phyloP scores from a whole-genome alignment of 1,284 basidiomycete genomes.

The Moesziomyces antarcticus region DNA sequence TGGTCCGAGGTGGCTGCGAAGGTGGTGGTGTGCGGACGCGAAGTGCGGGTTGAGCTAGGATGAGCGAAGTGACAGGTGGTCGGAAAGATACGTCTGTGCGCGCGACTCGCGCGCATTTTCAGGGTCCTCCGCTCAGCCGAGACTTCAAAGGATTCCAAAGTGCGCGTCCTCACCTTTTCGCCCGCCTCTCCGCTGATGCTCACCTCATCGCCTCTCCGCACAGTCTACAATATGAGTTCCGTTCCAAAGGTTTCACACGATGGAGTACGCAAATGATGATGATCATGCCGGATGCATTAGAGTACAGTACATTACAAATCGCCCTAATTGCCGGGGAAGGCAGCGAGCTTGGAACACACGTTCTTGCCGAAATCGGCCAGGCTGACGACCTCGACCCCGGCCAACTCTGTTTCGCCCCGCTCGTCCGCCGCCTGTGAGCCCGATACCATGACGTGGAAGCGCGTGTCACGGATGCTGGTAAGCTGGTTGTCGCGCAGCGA shows the following conservation, averaged over 20 bases:
- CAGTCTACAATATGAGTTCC: too few relatives aligned
- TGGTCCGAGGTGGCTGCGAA: too few relatives aligned
- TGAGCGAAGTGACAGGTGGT: neutral
- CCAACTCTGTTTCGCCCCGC: slow-evolving; percentile 14
- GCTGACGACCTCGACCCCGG: slow-evolving; percentile 25
- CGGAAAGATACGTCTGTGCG: neutral
- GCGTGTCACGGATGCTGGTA: slow-evolving; percentile 1
- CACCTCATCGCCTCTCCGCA: too few relatives aligned
- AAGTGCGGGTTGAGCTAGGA: too few relatives aligned
- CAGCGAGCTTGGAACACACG: slow-evolving; percentile 16
- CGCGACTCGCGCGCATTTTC: neutral
- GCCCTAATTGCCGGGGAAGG: slow-evolving; percentile 23
- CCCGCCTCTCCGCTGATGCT: too few relatives aligned
- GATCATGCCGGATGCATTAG: too few relatives aligned
- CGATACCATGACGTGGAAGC: slow-evolving; percentile 38
- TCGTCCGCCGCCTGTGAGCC: slow-evolving; percentile 1
- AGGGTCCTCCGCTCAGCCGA: slow-evolving; percentile 1
- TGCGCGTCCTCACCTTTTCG: too few relatives aligned
- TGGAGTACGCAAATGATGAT: neutral
- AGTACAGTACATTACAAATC: too few relatives aligned
- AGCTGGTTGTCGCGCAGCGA: slow-evolving; percentile 26
- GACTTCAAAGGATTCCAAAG: neutral
- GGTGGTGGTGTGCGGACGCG: too few relatives aligned
- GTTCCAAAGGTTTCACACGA: neutral
- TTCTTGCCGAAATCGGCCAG: slow-evolving; percentile 6